These are phyloP conservation scores for Lipomyces lipofer DNA, from an alignment of 805 yeast genomes.

Conservation along the genomic window DNA sequence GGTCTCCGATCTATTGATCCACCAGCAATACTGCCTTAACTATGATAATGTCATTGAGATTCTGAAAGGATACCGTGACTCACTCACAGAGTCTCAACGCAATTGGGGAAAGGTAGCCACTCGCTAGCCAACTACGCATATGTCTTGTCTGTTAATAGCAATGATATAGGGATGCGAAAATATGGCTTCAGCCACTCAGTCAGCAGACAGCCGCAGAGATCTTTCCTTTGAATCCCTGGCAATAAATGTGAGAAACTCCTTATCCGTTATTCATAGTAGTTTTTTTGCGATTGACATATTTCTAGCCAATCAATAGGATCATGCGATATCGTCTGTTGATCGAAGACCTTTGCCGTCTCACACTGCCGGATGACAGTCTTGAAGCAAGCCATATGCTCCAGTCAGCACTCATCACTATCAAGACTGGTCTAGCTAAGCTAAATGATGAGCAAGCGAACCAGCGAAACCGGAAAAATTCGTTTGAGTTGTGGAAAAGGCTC, in stretches of 20 bases:
- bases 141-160: too few relatives aligned
- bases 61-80: constrained; percentile 14
- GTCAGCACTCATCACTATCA: constrained; percentile 10
- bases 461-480: not conserved
- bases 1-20: constrained; percentile 23
- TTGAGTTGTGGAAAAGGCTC: constrained; percentile 24
- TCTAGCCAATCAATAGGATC: constrained; percentile 24
- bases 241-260: constrained; percentile 1
- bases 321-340: constrained; percentile 21
- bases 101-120: constrained; percentile 20
- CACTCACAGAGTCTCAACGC: constrained; percentile 8
- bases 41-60: constrained; percentile 23
- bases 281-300: not conserved
- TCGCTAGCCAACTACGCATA: not conserved
- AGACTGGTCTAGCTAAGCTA: constrained; percentile 5
- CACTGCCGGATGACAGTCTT: constrained; percentile 19
- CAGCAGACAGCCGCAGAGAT: constrained; percentile 14
- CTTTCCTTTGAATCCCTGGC: constrained; percentile 22
- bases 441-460: constrained; percentile 3
- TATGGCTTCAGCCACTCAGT: constrained; percentile 17
- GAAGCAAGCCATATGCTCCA: constrained; percentile 7
- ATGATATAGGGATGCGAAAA: constrained; percentile 14
- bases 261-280: not conserved
- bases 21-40: constrained; percentile 24
- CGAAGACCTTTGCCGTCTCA: constrained; percentile 17